Conservation (phyloP, 1,139 yeast species). For the Geotrichum candidum region DNA sequence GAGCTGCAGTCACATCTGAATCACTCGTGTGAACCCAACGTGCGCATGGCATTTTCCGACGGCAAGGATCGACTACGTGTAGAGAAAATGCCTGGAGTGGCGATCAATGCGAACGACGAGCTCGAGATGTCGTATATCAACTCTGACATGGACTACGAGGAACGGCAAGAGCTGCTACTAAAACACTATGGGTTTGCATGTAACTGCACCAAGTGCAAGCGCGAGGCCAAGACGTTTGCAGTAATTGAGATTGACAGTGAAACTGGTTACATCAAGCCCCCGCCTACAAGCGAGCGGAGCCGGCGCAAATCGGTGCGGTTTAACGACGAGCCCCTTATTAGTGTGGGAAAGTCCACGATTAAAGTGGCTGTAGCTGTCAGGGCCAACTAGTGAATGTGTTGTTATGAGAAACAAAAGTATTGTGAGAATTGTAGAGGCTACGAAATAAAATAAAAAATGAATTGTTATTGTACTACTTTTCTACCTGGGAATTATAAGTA, state of each 20-base stretch:
- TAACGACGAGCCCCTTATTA: constrained; percentile 9
- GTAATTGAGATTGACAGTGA: constrained; percentile 15
- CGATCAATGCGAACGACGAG: constrained; percentile 59
- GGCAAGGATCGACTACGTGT: constrained; percentile 23
- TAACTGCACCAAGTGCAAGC: constrained; percentile 57
- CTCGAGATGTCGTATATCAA: constrained; percentile 65
- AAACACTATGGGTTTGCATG: constrained; percentile 86
- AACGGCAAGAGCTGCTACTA: constrained; percentile 60
- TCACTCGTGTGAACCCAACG: constrained; percentile 72
- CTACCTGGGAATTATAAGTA: neutral
- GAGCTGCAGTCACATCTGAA: constrained; percentile 64
- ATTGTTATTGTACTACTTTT: neutral
- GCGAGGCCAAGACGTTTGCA: constrained; percentile 40
- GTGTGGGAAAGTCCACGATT: neutral
- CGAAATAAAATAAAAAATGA: neutral
- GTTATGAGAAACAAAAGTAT: neutral
- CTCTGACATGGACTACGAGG: constrained; percentile 55
- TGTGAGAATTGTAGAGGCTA: neutral
- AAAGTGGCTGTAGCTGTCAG: neutral
- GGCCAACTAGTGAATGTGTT: neutral
- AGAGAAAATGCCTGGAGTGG: constrained; percentile 29
- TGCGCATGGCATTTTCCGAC: constrained; percentile 22
- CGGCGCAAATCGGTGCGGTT: constrained; percentile 19
- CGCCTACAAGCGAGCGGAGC: constrained; percentile 15
- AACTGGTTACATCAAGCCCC: constrained; percentile 13